phyloP scores from a whole-genome alignment of 2,329 filamentous ascomycete species.

The Cladosporium oxysporum region DNA sequence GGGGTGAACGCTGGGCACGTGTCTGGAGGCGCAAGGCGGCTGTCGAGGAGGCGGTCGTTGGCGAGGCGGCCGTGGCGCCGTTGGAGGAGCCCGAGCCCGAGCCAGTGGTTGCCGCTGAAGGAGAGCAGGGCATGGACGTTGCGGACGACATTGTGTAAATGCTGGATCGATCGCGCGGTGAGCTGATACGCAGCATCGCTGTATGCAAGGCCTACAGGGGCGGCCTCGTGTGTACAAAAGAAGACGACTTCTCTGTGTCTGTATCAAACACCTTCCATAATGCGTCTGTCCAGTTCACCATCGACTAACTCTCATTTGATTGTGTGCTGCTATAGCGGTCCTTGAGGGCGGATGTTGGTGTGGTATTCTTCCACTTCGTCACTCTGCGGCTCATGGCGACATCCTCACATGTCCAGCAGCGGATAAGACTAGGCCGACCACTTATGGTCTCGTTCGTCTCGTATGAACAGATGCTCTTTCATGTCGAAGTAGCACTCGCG shows the following conservation, averaged over 20 bases:
- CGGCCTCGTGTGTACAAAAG: background rate
- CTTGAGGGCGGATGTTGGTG: background rate
- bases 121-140: slow-evolving; percentile 32
- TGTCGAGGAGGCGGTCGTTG: slow-evolving; percentile 76
- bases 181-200: background rate
- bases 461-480: background rate
- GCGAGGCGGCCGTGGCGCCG: slow-evolving; percentile 56
- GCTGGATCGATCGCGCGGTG: background rate
- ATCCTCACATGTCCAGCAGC: too few species aligned
- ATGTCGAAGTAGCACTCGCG: background rate
- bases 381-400: too few species aligned
- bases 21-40: slow-evolving; percentile 80
- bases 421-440: too few species aligned
- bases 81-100: slow-evolving; percentile 37
- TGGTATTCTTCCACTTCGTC: too few species aligned
- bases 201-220: background rate
- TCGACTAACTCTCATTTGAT: background rate
- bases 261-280: background rate
- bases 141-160: slow-evolving; percentile 30
- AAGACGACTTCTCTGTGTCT: background rate
- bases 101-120: slow-evolving; percentile 25
- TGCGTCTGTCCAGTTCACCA: background rate
- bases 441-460: too few species aligned
- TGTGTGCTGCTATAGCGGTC: background rate
- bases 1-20: slow-evolving; percentile 83